Conservation (phyloP, 2,329 filamentous ascomycete genomes). For the Sclerotinia glacialis region DNA sequence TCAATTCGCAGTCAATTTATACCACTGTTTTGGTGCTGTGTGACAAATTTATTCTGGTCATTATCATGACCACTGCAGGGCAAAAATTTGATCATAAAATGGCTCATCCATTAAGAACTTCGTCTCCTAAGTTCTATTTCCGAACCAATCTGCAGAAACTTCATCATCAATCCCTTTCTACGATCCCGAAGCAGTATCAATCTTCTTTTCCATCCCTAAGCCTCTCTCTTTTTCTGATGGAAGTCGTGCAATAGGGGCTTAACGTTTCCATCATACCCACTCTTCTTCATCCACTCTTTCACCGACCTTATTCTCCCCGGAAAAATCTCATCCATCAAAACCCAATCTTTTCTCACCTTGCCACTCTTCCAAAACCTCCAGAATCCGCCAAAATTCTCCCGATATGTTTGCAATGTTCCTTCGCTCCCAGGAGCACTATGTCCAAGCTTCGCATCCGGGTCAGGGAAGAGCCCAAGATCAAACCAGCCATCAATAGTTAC, state of each 20-base stretch:
- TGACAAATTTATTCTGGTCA: not conserved
- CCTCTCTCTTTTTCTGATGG: constrained; percentile 15
- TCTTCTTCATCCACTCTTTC: constrained; percentile 31
- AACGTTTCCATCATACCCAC: constrained; percentile 26
- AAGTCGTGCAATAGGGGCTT: constrained; percentile 28
- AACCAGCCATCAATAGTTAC: constrained; percentile 30
- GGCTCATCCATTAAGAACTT: not conserved
- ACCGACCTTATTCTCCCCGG: constrained; percentile 30
- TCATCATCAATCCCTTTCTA: not conserved
- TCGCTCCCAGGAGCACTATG: constrained; percentile 26
- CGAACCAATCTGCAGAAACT: not conserved
- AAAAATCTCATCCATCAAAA: constrained; percentile 31
- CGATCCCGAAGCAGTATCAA: not conserved
- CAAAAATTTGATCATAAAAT: not conserved
- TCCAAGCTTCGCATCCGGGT: constrained; percentile 28
- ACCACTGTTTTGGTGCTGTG: not conserved
- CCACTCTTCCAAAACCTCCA: constrained; percentile 31
- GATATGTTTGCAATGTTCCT: constrained; percentile 25
- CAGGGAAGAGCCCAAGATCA: constrained; percentile 19
- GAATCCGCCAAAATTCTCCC: constrained; percentile 32
- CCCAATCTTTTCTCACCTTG: constrained; percentile 28
- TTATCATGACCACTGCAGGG: not conserved
- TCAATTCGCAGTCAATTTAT: not conserved
- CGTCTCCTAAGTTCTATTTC: not conserved
- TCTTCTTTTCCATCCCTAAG: not conserved